Evolutionary conservation across 2,329 filamentous ascomycete genomes (phyloP), one percentile per base, ranked within the genome.

Genomic region (Neopestalotiopsis sp.): DNA sequence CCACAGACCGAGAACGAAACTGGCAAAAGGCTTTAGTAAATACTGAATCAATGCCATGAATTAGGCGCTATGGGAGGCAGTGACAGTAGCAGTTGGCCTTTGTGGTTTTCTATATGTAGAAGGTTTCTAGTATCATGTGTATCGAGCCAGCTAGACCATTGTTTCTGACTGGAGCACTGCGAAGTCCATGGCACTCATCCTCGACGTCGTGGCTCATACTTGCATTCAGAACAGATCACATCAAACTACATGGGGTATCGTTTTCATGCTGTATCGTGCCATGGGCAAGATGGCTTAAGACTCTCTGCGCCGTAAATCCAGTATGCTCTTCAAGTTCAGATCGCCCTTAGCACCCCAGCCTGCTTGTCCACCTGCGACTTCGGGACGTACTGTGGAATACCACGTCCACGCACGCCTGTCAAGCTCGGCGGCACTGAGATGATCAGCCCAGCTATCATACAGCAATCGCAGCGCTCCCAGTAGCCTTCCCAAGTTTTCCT

Each of bases 321-420:
- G 77, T 56, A 97, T 93, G 72, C 89, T 89, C 14, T 82, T 82
- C 45, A 97, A 78, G 73, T 85, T 89, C 34, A 97, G 83, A 67
- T 84, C 82, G 1, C 92, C 93, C 79, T 95, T 96, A 13, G 91
- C 92, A 34, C 94, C 94, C 94, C 94, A 97, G 1, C 94, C 94
- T 24, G 89, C 88, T 62, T 89, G 88, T 0, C 94, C 94, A 68
- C 85, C 81, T 69, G 92, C 90, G 2, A 97, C 92, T 24, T 93
- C 90, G 0, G 94, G 94, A 71, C 94, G 85, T 24, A 95, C 89
- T 28, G 88, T 86, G 1, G 92, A 84, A 79, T 97, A 97, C 94
- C 94, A 97, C 12, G 83, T 83, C 93, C 94, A 97, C 20, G 93
- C 92, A 69, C 90, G 87, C 70, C 86, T 86, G 76, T 97, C 93